These are phyloP conservation scores for Pharnaceum exiguum DNA, from an alignment of 148 eudicot species.

Conservation along the genomic window DNA sequence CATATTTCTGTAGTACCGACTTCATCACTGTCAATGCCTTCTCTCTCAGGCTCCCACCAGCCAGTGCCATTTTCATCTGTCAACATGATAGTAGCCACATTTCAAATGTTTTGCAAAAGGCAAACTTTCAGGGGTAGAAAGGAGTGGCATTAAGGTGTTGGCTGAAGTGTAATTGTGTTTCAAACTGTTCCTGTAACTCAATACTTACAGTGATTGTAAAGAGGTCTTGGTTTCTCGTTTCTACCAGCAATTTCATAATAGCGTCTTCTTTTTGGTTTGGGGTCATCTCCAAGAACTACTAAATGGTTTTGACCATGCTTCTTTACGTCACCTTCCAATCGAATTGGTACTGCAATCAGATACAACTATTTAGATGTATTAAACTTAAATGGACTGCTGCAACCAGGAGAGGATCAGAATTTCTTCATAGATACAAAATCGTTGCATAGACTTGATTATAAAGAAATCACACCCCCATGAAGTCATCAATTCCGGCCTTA, in stretches of 20 bases:
- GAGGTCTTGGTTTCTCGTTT: slow-evolving; percentile 37
- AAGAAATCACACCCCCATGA: neutral
- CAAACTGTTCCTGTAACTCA: neutral
- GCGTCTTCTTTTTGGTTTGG: slow-evolving; percentile 29
- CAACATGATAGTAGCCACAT: neutral
- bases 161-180: neutral
- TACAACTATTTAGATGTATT: neutral
- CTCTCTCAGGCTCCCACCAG: slow-evolving; percentile 88
- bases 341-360: slow-evolving; percentile 1
- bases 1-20: slow-evolving; percentile 72
- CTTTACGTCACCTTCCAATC: slow-evolving; percentile 17
- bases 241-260: slow-evolving; percentile 5
- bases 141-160: neutral
- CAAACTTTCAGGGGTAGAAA: neutral
- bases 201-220: slow-evolving; percentile 72
- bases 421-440: neutral
- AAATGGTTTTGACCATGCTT: slow-evolving; percentile 34
- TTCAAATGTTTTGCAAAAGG: neutral
- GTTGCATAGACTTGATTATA: neutral
- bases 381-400: neutral
- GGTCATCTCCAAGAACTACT: slow-evolving; percentile 72
- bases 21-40: slow-evolving; percentile 83
- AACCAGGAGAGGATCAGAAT: neutral
- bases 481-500: too few relatives aligned
- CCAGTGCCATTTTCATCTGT: slow-evolving; percentile 91